Conservation (phyloP, 345 rosid species). For the Turritis glabra region DNA sequence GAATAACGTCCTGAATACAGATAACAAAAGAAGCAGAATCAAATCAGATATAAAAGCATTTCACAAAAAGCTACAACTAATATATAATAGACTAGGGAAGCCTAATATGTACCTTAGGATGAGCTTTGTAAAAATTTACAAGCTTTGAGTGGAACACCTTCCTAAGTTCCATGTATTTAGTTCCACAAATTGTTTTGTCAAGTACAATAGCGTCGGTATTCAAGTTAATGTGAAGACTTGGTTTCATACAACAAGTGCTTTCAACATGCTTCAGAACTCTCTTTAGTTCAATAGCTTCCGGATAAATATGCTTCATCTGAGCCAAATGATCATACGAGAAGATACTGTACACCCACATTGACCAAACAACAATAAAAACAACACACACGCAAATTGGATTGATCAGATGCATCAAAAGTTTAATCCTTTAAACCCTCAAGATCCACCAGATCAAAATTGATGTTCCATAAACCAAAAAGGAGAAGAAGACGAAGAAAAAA, state of each 20-base stretch:
- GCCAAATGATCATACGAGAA: slow-evolving; percentile 67
- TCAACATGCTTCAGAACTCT: slow-evolving; percentile 59
- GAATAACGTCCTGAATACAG: slow-evolving; percentile 66
- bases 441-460: not conserved
- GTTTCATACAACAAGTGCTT: slow-evolving; percentile 70
- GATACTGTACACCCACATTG: slow-evolving; percentile 50
- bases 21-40: not conserved
- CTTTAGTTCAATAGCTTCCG: slow-evolving; percentile 73
- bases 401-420: not conserved
- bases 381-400: not conserved
- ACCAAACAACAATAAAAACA: not conserved
- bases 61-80: not conserved
- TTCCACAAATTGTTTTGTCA: slow-evolving; percentile 43
- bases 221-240: slow-evolving; percentile 62
- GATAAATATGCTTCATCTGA: slow-evolving; percentile 72
- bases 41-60: not conserved
- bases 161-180: slow-evolving; percentile 51
- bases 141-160: slow-evolving; percentile 64
- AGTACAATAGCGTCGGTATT: slow-evolving; percentile 48
- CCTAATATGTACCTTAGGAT: slow-evolving; percentile 59
- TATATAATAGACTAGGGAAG: not conserved
- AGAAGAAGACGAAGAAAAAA: not conserved
- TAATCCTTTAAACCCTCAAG: not conserved
- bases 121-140: slow-evolving; percentile 52
- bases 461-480: not conserved